phyloP scores from a whole-genome alignment of 2,329 filamentous ascomycete species.

The Aspergillus melleus region DNA sequence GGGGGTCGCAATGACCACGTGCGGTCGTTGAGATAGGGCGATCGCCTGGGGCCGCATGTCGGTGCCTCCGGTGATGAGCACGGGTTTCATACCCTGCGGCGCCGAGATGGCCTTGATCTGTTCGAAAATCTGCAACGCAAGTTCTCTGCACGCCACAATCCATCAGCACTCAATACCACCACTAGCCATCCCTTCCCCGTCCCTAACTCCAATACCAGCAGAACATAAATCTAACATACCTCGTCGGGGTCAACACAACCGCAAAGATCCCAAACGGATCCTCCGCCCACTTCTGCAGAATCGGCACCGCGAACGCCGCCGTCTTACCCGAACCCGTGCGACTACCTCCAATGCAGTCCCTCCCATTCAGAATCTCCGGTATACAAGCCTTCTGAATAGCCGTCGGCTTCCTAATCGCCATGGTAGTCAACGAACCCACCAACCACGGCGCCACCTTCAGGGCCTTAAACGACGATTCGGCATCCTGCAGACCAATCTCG shows the following conservation, averaged over 20 bases:
- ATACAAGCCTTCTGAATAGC: slow-evolving; percentile 93
- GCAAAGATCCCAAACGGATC: slow-evolving; percentile 92
- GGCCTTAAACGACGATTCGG: slow-evolving; percentile 63
- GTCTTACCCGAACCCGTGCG: slow-evolving; percentile 97
- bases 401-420: slow-evolving; percentile 85
- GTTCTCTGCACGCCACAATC: slow-evolving; percentile 58
- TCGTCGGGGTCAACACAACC: slow-evolving; percentile 83
- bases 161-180: not conserved
- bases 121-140: slow-evolving; percentile 94
- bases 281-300: slow-evolving; percentile 88
- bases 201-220: not conserved
- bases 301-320: slow-evolving; percentile 90
- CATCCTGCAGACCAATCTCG: slow-evolving; percentile 46
- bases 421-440: slow-evolving; percentile 70
- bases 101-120: slow-evolving; percentile 92
- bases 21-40: slow-evolving; percentile 75
- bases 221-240: slow-evolving; percentile 46
- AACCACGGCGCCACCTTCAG: slow-evolving; percentile 83
- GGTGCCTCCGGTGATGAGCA: slow-evolving; percentile 86
- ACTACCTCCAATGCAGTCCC: slow-evolving; percentile 93
- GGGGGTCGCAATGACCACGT: slow-evolving; percentile 92
- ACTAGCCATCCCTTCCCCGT: not conserved
- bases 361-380: slow-evolving; percentile 84
- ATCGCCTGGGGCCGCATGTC: slow-evolving; percentile 93
- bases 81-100: slow-evolving; percentile 79